phyloP scores from a whole-genome alignment of 352 stramenopile genomes.

The Pythium sp. region DNA sequence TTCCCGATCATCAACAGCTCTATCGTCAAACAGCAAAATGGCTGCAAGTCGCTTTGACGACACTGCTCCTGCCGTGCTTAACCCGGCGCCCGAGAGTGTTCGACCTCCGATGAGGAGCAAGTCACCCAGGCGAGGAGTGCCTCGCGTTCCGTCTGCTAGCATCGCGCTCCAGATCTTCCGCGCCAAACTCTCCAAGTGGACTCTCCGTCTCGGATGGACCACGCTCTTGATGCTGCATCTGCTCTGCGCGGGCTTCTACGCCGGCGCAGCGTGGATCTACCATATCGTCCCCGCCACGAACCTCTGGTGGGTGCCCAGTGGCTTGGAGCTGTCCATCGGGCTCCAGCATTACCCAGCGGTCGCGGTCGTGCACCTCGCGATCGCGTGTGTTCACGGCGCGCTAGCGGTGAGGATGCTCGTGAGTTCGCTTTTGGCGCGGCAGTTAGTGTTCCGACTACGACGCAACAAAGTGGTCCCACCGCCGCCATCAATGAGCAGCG shows the following conservation, averaged over 20 bases:
- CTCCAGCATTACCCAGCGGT: conserved; percentile 2
- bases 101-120: neutral
- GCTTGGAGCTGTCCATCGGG: conserved; percentile 2
- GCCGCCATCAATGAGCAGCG: neutral
- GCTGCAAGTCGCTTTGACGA: neutral
- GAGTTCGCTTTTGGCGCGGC: neutral
- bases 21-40: neutral
- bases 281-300: neutral
- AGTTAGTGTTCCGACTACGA: neutral
- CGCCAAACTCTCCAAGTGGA: conserved; percentile 7
- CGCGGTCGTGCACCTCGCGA: neutral
- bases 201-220: conserved; percentile 1
- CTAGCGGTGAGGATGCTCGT: conserved; percentile 2
- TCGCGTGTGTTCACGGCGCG: neutral
- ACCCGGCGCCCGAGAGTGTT: no score
- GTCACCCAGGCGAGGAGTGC: neutral
- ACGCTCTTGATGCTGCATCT: conserved; percentile 10
- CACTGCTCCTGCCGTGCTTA: neutral
- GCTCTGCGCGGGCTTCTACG: conserved; percentile 9
- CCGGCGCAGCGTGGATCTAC: conserved; percentile 9
- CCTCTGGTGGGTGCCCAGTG: conserved; percentile 8
- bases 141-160: neutral
- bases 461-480: neutral
- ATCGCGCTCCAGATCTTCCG: conserved; percentile 10
- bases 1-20: neutral